Evolutionary conservation across 2,329 filamentous ascomycete species (phyloP), one percentile per base, ranked within the genome.

Genomic region (Neospermospora avenae): DNA sequence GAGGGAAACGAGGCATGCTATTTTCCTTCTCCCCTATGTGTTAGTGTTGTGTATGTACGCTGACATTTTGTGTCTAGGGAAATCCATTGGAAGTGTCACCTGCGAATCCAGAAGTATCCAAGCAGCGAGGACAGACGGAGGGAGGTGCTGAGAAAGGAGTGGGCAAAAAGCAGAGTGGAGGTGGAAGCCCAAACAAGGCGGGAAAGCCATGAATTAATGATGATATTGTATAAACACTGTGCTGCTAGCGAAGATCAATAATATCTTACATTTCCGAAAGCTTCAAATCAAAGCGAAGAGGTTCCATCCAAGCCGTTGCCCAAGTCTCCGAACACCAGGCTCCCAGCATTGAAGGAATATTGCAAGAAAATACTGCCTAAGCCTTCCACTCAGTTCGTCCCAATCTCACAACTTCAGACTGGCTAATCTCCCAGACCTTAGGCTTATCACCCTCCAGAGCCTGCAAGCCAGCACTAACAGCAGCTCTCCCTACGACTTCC

Each of bases 31-130:
- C n/a, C 16, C 16, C 14, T n/a, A 18, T 31, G 28, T 6, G 39
- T 18, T 41, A 16, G 39, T 16, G 16, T 16, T 18, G 7, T 16
- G 35, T 4, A 37, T 37, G n/a, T 13, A 14, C 3, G 51, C 39
- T 49, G 54, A 54, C 24, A 20, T 28, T 24, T 10, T 22, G 58
- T 67, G 64, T 75, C 64, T 65, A 70, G 24, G 73, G 73, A 35
- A 81, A 82, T 65, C 81, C 84, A 5, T 68, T 88, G 45, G 78
- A 87, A 49, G 81, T 82, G 24, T 85, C 82, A 65, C 83, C 84
- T 0, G 84, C 82, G 20, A 88, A 89, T 70, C 76, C 74, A 49
- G 81, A 84, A 0, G 76, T 86, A 18, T 84, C 80, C 66, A 70
- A 80, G 65, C 77, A 77, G 62, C 77, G 79, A 44, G 74, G 73